Base-by-base conservation (phyloP, 2,329 filamentous ascomycete species). In the Aspergillus viridinutans region DNA sequence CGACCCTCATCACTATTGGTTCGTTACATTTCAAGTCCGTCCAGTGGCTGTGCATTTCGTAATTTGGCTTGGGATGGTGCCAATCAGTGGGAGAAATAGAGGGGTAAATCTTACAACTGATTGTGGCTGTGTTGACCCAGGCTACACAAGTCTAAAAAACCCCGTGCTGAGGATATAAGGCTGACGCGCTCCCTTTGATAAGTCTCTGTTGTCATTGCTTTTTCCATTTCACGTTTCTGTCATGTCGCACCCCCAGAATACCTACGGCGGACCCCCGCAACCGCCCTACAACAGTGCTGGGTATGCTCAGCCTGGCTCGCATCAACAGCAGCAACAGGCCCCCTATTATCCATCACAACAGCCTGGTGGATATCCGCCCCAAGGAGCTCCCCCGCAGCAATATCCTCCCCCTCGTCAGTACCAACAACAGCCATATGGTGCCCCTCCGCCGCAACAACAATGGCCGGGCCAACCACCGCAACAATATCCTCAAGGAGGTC, bases 391-490 rank as follows among this genome's bases (percentile, higher is more conserved):
- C 48, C 40, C 40, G 42, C 56, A 56, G 21, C 58, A 54, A 14
- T 32, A 47, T 6, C 54, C 52, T 35, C 26, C 47, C 20, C 40
- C 51, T 47, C 26, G 23, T n/a, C 53, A 45, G 17, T 56, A 54
- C 32, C 55, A 50, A 23, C 49, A 25, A 4, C 32, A 53, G 4
- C 56, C 53, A 14, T 56, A 59, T 23, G 48, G 32, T 38, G 53
- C 55, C n/a, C 51, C 45, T 9, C 55, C 49, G 32, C 35, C 29
- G 28, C 50, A 35, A 7, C 43, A 51, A 29, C 58, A 60, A 49
- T 54, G 55, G 12, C 35, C 53, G 8, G 17, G 32, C 1, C 48
- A 52, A n/a, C 48, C 35, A 25, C 52, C 38, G 29, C 58, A 53
- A 23, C 58, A 53, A 7, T 51, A 50, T 43, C 53, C 50, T 20